Conservation (phyloP, 2,329 filamentous ascomycete genomes). For the Dactylellina haptotyla region DNA sequence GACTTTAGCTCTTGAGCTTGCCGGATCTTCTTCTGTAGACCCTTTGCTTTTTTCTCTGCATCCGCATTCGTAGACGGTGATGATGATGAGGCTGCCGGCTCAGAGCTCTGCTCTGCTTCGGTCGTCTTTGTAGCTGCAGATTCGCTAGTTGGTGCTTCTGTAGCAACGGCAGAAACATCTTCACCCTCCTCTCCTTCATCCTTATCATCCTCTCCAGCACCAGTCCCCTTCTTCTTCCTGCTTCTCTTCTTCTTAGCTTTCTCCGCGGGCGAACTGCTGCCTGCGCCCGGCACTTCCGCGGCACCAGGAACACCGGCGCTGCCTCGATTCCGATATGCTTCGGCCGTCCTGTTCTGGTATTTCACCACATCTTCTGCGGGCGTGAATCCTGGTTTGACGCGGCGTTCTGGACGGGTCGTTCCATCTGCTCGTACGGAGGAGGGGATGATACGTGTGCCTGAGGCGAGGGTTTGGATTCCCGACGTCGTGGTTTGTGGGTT, state of each 20-base stretch:
- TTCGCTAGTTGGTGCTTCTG: too few species aligned
- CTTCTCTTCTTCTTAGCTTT: background rate
- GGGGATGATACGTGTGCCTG: slow-evolving; percentile 88
- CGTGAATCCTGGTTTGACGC: slow-evolving; percentile 89
- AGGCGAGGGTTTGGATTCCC: slow-evolving; percentile 78
- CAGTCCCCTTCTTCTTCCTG: slow-evolving; percentile 65
- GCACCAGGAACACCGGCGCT: slow-evolving; percentile 80
- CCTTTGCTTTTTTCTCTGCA: slow-evolving; percentile 88
- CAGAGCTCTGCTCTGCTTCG: background rate
- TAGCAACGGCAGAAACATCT: slow-evolving; percentile 46
- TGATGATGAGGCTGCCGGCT: background rate
- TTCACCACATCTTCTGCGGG: slow-evolving; percentile 95
- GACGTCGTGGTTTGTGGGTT: slow-evolving; percentile 68
- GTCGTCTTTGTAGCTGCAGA: background rate
- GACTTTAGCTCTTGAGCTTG: slow-evolving; percentile 89
- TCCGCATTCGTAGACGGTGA: slow-evolving; percentile 57
- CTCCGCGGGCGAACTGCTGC: slow-evolving; percentile 60
- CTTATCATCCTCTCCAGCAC: slow-evolving; percentile 5
- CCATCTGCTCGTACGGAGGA: slow-evolving; percentile 87
- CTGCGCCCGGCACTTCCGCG: slow-evolving; percentile 63
- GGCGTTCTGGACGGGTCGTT: slow-evolving; percentile 91
- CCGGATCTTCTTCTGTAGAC: slow-evolving; percentile 91
- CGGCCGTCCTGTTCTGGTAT: slow-evolving; percentile 91
- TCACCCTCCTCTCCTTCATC: slow-evolving; percentile 20
- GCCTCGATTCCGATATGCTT: slow-evolving; percentile 81